Evolutionary conservation across 331 rosid species (phyloP).

Genomic region (Stylosanthes scabra): DNA sequence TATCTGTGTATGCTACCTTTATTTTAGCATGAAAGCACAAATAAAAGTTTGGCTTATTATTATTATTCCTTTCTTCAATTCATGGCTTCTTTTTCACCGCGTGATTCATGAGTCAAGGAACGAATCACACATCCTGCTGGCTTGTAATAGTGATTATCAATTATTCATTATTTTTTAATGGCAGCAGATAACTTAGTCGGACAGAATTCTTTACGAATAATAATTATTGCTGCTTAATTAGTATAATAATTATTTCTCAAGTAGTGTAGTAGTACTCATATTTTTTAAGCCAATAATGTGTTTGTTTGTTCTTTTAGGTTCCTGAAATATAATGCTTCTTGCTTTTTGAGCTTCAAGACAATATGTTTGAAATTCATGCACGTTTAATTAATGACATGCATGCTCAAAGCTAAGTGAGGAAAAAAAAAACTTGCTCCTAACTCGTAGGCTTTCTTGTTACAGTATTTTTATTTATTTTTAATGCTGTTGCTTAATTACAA

Average conservation of each 20-base stretch:
- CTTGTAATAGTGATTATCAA: no score
- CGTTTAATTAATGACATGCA: slow-evolving; percentile 24
- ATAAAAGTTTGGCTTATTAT: not conserved
- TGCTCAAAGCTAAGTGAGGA: not conserved
- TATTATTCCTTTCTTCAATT: not conserved
- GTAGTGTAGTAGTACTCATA: not conserved
- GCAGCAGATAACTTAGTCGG: not conserved
- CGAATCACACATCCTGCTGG: not conserved
- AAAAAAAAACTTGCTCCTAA: not conserved
- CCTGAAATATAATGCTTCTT: not conserved
- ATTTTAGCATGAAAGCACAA: slow-evolving; percentile 13
- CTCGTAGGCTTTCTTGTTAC: not conserved
- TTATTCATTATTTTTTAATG: not conserved
- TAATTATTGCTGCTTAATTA: not conserved
- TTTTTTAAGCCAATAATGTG: not conserved
- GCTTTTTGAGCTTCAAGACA: slow-evolving; percentile 14
- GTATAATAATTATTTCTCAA: slow-evolving; percentile 1
- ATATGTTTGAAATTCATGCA: not conserved
- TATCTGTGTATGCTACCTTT: not conserved
- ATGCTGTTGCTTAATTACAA: not conserved
- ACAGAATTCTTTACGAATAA: not conserved
- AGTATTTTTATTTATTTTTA: not conserved
- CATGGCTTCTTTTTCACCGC: slow-evolving; percentile 1
- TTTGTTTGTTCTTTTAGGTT: not conserved
- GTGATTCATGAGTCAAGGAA: slow-evolving; percentile 20